Conservation (phyloP, 805 yeast species). For the Lachancea lanzarotensis region DNA sequence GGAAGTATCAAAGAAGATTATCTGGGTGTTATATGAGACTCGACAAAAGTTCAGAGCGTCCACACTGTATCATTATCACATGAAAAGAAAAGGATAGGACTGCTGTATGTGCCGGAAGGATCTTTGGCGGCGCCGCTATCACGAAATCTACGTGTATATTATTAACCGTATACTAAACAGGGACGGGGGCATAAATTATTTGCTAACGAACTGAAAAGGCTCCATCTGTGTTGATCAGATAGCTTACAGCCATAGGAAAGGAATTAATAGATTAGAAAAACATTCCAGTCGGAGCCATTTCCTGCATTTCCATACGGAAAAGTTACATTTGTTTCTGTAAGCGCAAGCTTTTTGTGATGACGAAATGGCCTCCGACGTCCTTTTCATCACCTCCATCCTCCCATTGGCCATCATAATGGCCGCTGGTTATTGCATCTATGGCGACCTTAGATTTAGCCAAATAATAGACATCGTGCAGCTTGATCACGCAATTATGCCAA, state of each 20-base stretch:
- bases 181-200: background rate
- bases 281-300: no score
- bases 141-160: conserved; percentile 6
- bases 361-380: conserved; percentile 34
- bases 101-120: background rate
- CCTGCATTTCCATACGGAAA: no score
- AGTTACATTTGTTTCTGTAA: conserved; percentile 1
- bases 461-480: conserved; percentile 34
- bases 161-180: conserved; percentile 3
- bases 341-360: conserved; percentile 10
- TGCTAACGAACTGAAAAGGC: conserved; percentile 5
- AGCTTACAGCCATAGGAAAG: background rate
- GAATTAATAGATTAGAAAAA: background rate
- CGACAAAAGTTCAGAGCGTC: background rate
- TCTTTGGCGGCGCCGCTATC: background rate
- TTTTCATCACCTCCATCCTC: conserved; percentile 25
- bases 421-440: conserved; percentile 33
- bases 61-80: background rate
- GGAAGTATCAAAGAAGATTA: conserved; percentile 98
- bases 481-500: conserved; percentile 54
- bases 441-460: conserved; percentile 35
- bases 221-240: background rate
- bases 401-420: conserved; percentile 34
- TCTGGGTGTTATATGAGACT: conserved; percentile 59
- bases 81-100: background rate